Conservation (phyloP, 495 filamentous ascomycete genomes). For the Daldinia concentrica region DNA sequence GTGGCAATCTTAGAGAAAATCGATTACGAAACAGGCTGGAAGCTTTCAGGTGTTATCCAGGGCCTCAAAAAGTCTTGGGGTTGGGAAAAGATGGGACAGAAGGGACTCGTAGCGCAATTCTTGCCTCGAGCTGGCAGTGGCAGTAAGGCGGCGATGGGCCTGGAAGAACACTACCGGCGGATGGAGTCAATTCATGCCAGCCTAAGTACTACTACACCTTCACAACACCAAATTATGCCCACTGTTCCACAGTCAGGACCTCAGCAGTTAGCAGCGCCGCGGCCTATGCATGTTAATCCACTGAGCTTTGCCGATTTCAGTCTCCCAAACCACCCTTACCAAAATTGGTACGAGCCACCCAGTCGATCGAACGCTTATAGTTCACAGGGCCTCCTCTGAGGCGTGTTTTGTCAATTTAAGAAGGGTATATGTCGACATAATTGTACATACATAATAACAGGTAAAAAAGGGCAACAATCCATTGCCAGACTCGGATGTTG, state of each 20-base stretch:
- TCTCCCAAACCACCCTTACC: constrained; percentile 78
- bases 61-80: constrained; percentile 82
- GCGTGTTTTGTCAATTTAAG: background rate
- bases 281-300: constrained; percentile 66
- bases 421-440: background rate
- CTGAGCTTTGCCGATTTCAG: constrained; percentile 75
- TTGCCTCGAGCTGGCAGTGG: constrained; percentile 16
- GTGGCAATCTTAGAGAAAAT: constrained; percentile 80
- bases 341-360: constrained; percentile 66
- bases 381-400: constrained; percentile 40
- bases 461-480: background rate
- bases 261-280: constrained; percentile 44
- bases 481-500: constrained; percentile 1
- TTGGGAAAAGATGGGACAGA: constrained; percentile 64
- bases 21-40: constrained; percentile 81
- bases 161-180: constrained; percentile 39
- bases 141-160: constrained; percentile 22
- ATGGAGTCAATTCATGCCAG: constrained; percentile 33
- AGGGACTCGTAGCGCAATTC: constrained; percentile 37
- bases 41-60: constrained; percentile 69
- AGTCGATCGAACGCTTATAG: constrained; percentile 47
- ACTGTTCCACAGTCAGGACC: constrained; percentile 26
- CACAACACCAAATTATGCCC: constrained; percentile 46
- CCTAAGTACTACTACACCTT: constrained; percentile 36
- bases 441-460: constrained; percentile 25